A percentile compares a stretch with the other conserved stretches of the same genome.
phyloP scores from a whole-genome alignment of 1,284 basidiomycete species.

The Anthracocystis panici-leucophaei region DNA sequence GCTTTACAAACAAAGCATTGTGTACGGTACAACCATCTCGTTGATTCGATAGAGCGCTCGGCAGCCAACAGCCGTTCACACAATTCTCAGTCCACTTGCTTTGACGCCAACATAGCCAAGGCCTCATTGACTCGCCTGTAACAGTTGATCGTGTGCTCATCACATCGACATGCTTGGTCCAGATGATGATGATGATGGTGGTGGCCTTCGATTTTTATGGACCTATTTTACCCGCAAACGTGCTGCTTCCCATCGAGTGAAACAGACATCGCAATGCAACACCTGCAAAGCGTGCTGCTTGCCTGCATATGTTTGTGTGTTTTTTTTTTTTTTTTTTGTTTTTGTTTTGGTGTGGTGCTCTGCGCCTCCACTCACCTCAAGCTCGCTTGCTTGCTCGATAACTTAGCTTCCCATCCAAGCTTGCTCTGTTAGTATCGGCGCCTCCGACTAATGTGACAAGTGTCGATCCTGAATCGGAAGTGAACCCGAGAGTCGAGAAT shows the following conservation, averaged over 20 bases:
- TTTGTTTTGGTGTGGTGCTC: too few species aligned
- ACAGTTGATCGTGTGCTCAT: not conserved
- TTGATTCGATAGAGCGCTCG: not conserved
- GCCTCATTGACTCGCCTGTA: too few species aligned
- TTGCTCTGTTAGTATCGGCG: not conserved
- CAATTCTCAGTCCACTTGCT: not conserved
- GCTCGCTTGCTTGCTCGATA: too few species aligned
- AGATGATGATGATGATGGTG: too few species aligned
- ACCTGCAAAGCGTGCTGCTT: not conserved
- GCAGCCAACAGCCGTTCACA: not conserved
- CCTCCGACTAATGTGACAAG: too few species aligned
- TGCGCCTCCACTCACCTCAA: too few species aligned
- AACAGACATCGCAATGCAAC: conserved; percentile 16
- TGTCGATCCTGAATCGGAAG: not conserved
- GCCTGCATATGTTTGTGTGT: too few species aligned
- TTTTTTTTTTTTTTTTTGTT: too few species aligned
- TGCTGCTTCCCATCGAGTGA: not conserved
- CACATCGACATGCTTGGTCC: not conserved
- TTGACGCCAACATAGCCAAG: too few species aligned
- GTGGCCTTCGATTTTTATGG: not conserved
- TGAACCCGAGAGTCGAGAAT: not conserved
- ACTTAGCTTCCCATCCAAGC: not conserved
- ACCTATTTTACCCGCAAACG: not conserved
- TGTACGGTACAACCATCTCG: too few species aligned
- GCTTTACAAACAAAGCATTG: not conserved